Evolutionary conservation across 345 rosid genomes (phyloP).

Genomic region (Isatis tinctoria): DNA sequence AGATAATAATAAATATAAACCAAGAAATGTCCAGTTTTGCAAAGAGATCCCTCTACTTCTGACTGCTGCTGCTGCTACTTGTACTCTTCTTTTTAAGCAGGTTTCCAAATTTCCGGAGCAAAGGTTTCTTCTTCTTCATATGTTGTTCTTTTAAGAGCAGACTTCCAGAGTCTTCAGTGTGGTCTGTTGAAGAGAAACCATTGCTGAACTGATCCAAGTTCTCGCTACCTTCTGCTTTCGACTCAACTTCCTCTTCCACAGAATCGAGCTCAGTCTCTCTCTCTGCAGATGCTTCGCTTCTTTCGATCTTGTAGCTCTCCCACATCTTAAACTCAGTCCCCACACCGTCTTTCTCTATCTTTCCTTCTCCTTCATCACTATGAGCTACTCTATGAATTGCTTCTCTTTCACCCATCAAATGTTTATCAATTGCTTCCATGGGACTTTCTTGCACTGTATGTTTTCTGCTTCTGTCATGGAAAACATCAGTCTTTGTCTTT

Average conservation of each 20-base stretch:
- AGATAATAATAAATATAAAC: not conserved
- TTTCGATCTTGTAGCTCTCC: conserved; percentile 89
- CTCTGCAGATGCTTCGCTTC: conserved; percentile 69
- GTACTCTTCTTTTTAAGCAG: conserved; percentile 78
- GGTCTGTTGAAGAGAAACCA: conserved; percentile 51
- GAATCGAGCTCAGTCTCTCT: conserved; percentile 65
- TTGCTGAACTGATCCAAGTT: conserved; percentile 53
- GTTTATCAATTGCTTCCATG: conserved; percentile 20
- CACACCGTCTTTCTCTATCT: conserved; percentile 47
- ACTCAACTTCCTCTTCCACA: conserved; percentile 62
- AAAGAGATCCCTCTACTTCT: conserved; percentile 35
- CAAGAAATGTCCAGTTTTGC: not conserved
- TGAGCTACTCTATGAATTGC: conserved; percentile 11
- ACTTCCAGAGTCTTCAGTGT: conserved; percentile 42
- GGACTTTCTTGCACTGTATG: conserved; percentile 34
- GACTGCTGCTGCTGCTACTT: conserved; percentile 47
- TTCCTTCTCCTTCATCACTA: conserved; percentile 43
- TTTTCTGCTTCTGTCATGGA: conserved; percentile 31
- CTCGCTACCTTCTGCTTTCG: conserved; percentile 56
- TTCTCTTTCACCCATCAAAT: conserved; percentile 19
- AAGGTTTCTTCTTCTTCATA: conserved; percentile 80
- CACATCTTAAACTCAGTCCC: conserved; percentile 74
- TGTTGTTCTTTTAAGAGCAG: conserved; percentile 59
- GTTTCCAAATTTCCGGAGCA: conserved; percentile 80
- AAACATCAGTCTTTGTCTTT: conserved; percentile 42